Evolutionary conservation across 2,329 filamentous ascomycete genomes (phyloP), one percentile per base, ranked within the genome.

Genomic region (Cladorrhinum sp.): DNA sequence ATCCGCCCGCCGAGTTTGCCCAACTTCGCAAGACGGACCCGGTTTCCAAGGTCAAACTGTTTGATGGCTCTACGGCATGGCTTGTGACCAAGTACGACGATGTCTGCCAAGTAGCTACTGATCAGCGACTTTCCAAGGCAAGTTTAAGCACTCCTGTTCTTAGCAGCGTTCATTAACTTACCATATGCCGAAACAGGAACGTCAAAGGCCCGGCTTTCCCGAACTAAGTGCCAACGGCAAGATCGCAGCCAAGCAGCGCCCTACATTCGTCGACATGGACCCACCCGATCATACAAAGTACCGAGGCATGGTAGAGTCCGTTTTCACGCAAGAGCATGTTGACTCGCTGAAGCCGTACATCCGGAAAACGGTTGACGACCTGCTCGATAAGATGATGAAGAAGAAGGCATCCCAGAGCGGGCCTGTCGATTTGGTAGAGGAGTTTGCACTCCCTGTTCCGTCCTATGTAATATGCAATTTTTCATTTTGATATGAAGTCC

Each of bases 261-360:
- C 79, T 1, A 81, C 78, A 0, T 81, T 81, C 64, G 79, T 81
- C 4, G 78, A 81, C 64, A 80, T 81, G 77, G 78, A 81, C 61
- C 67, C 77, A 3, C 79, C 79, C 0, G 73, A 75, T 2, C 79
- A 82, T 59, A 79, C 77, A 74, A 67, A 71, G 13, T 77, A 81
- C 60, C 74, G 78, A 59, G 67, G 74, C 55, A 81, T 81, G 78
- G 76, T 80, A 0, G 76, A 79, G 55, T 63, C 75, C 0, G 66
- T 78, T 18, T 81, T 82, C 58, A 71, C 71, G 8, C 65, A 67
- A 0, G 71, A 76, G 3, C 72, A 76, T 32, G 68, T 80, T 50
- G 68, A 77, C 24, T 67, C 64, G 16, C 64, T 79, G 65, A 70
- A 75, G 56, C 79, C 79, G 23, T 75, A 78, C 50, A 80, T 82